phyloP scores from a whole-genome alignment of 2,329 filamentous ascomycete species.

The Botrytis pseudocinerea region DNA sequence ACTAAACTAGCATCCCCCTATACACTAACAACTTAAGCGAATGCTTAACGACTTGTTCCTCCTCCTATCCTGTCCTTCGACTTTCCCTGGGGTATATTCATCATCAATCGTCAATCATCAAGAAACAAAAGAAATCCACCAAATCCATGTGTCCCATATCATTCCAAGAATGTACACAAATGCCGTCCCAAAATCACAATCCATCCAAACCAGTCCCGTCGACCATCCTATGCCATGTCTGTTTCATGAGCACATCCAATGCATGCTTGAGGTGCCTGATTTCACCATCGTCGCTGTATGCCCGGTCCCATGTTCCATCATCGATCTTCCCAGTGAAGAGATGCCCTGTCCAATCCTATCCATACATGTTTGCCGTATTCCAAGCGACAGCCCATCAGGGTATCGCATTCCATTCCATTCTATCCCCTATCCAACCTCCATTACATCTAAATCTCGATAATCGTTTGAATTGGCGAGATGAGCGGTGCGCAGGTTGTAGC shows the following conservation, averaged over 20 bases:
- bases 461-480: neutral
- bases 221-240: neutral
- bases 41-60: neutral
- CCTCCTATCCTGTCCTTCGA: neutral
- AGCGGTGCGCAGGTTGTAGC: neutral
- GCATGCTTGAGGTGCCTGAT: neutral
- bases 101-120: conserved; percentile 16
- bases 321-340: conserved; percentile 12
- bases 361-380: neutral
- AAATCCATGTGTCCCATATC: neutral
- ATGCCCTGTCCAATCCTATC: neutral
- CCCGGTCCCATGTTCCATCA: neutral
- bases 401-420: neutral
- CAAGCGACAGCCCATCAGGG: neutral
- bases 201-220: neutral
- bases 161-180: neutral
- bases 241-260: neutral
- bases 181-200: neutral
- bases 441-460: neutral
- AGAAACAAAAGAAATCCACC: neutral
- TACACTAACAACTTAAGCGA: neutral
- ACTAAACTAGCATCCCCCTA: neutral
- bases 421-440: neutral
- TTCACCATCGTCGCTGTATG: neutral
- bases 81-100: conserved; percentile 11